Evolutionary conservation across 345 rosid genomes (phyloP).

Genomic region (Eucalyptus marginata): DNA sequence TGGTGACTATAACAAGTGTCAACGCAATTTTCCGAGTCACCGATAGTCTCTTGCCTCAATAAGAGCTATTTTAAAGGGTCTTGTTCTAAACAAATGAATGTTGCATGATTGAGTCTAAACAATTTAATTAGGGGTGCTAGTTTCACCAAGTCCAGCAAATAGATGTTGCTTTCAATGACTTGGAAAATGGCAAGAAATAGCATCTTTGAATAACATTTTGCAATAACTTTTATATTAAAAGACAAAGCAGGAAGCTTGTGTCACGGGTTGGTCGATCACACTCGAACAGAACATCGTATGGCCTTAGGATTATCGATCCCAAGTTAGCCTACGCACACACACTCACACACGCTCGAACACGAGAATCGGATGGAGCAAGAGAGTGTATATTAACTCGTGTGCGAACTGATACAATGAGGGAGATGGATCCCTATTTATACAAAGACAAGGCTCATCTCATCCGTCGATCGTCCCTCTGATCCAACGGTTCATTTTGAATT

Average conservation of each 20-base stretch:
- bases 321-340: no score
- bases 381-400: no score
- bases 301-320: no score
- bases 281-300: no score
- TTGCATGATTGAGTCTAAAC: neutral
- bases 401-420: no score
- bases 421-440: no score
- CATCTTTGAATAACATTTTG: neutral
- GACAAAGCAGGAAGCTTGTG: neutral
- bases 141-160: neutral
- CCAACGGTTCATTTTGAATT: no score
- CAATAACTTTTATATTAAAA: neutral
- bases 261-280: no score
- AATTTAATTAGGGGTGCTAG: neutral
- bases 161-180: neutral
- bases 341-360: no score
- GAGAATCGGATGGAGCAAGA: no score
- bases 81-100: neutral
- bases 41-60: neutral
- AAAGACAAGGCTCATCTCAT: rapidly evolving
- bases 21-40: neutral
- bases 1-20: neutral
- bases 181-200: neutral
- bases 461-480: no score
- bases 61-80: neutral